Percentiles rank a stretch among this genome's conserved stretches.
Evolutionary conservation across 169 alveolate species (phyloP).

Genomic region (Babesia sp.): DNA sequence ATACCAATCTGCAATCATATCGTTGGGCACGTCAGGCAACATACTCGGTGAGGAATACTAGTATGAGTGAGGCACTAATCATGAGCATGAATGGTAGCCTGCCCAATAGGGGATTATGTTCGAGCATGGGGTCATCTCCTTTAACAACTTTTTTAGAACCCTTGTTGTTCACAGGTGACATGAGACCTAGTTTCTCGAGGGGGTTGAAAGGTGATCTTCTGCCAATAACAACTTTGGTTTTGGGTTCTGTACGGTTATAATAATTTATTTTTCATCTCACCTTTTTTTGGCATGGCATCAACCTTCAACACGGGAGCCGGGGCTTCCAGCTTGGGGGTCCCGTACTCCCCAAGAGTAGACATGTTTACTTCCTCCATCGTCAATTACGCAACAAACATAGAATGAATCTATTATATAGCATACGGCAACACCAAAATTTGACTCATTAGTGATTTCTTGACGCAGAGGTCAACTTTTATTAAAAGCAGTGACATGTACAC

Average conservation of each 20-base stretch:
- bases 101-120: constrained; percentile 70
- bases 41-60: constrained; percentile 67
- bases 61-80: constrained; percentile 49
- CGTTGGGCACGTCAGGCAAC: background rate
- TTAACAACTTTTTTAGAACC: constrained; percentile 24
- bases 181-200: background rate
- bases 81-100: constrained; percentile 62
- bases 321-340: background rate
- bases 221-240: constrained; percentile 31
- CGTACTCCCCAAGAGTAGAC: background rate
- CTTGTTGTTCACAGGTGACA: background rate
- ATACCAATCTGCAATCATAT: constrained; percentile 49
- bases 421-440: background rate
- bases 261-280: background rate
- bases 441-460: background rate
- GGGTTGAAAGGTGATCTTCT: constrained; percentile 68
- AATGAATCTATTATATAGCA: background rate
- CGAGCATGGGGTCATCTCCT: constrained; percentile 62
- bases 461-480: background rate
- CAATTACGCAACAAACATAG: background rate
- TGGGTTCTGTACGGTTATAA: background rate
- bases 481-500: background rate
- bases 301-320: background rate
- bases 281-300: background rate
- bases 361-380: background rate